Percentiles rank a stretch among this genome's conserved stretches.
Evolutionary conservation across 2,329 filamentous ascomycete species (phyloP).

Genomic region (Fusarium subglutinans): DNA sequence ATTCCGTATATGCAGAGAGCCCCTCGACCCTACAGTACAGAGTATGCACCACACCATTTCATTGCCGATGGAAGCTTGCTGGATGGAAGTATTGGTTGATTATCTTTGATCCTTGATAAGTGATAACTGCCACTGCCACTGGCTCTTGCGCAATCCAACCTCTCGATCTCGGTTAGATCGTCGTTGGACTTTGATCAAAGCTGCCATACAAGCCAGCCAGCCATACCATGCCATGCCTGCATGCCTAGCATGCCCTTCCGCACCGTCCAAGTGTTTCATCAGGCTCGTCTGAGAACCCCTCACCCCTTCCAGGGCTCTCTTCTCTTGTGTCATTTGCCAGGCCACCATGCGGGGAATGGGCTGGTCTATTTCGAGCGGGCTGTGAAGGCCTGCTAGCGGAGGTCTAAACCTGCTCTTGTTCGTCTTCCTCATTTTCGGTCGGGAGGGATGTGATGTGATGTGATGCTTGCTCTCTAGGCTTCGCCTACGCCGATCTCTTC

Average conservation of each 20-base stretch:
- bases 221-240: background rate
- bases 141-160: constrained; percentile 19
- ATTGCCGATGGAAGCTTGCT: constrained; percentile 8
- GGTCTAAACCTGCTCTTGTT: constrained; percentile 24
- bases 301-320: constrained; percentile 1
- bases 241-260: background rate
- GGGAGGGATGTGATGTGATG: background rate
- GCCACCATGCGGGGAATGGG: constrained; percentile 33
- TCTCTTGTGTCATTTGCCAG: constrained; percentile 37
- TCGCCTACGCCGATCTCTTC: constrained; percentile 34
- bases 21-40: background rate
- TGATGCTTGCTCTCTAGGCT: constrained; percentile 14
- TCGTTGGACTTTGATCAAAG: constrained; percentile 12
- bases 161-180: constrained; percentile 41
- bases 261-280: constrained; percentile 30
- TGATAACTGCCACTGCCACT: background rate
- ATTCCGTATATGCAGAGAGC: background rate
- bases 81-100: background rate
- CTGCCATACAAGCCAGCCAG: background rate
- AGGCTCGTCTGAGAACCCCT: constrained; percentile 20
- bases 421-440: constrained; percentile 10
- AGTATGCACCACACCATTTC: constrained; percentile 15
- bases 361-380: constrained; percentile 38
- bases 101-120: constrained; percentile 19
- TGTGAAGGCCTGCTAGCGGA: constrained; percentile 21